Evolutionary conservation across 345 rosid species (phyloP), one percentile per base, ranked within the genome.

Genomic region (Citropsis articulata): DNA sequence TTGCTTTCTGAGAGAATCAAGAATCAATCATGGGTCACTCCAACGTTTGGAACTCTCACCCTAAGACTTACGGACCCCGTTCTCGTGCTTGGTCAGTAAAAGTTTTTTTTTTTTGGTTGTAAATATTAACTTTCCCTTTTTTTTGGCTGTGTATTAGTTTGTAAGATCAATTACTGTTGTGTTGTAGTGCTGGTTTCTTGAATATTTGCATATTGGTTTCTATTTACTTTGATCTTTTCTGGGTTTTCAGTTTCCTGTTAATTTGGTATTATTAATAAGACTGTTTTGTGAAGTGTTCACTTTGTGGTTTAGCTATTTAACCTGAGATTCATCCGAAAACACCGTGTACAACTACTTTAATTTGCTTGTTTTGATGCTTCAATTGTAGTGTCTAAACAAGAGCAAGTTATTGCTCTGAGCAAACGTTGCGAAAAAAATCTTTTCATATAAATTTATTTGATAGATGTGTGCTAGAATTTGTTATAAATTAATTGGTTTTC

Each of bases 21-120:
- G 69, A 48, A 82, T 77, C 57, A 9, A 76, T 74, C 75, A 88
- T 88, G 89, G 91, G 91, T 70, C 91, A 88, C 84, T 55, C 87
- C 28, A 88, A 88, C 81, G 80, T 88, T n/a, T 88, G 89, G 91
- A 88, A 84, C 73, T 79, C 88, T 59, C 91, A 88, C 82, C 91
- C 91, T n/a, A 88, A 88, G 75, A 86, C 57, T 67, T 85, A 84
- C 81, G 91, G 91, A 7, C 89, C 91, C 25, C 89, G 91, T 24
- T 88, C 91, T 72, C 87, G 91, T 22, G 66, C 89, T n/a, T 88
- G 91, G 91, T 86, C 74, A 57, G 4, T 9, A 0, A 63, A 21
- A 6, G 72, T 50, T 35, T 73, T 42, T 4, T 18, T 10, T 21
- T 6, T 45, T 16, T 28, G 24, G 24, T 56, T 10, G 27, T 7